phyloP scores from a whole-genome alignment of 1,284 basidiomycete species.

The Apiotrichum gamsii region DNA sequence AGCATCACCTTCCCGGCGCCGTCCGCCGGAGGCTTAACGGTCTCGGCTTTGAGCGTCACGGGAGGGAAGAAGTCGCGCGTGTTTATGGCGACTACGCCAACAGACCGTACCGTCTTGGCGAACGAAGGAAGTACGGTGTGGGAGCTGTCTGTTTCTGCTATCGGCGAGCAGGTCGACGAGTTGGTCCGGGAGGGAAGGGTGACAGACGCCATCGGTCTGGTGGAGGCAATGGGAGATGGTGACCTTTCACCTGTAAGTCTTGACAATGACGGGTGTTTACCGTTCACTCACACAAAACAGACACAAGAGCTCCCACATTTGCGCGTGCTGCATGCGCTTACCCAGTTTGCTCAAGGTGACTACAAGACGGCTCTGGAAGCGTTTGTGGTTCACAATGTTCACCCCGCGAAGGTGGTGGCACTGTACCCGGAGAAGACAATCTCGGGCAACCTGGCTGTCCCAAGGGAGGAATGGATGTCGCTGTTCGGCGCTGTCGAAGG shows the following conservation, averaged over 20 bases:
- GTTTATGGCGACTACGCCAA: conserved; percentile 65
- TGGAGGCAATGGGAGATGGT: conserved; percentile 60
- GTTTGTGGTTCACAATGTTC: conserved; percentile 81
- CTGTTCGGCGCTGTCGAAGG: conserved; percentile 71
- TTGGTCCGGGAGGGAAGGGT: conserved; percentile 68
- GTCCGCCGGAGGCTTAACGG: conserved; percentile 21
- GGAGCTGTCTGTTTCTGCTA: conserved; percentile 63
- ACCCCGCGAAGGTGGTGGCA: conserved; percentile 88
- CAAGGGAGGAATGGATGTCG: conserved; percentile 66
- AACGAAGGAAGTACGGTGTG: conserved; percentile 71
- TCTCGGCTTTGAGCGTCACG: conserved; percentile 8
- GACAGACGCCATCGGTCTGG: conserved; percentile 69
- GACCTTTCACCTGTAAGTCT: conserved; percentile 61
- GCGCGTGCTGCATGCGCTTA: conserved; percentile 65
- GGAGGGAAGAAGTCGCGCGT: conserved; percentile 5
- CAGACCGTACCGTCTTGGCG: conserved; percentile 60
- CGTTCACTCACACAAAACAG: conserved; percentile 5
- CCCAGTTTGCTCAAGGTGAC: conserved; percentile 57
- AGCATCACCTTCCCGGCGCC: conserved; percentile 57
- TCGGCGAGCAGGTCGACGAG: conserved; percentile 79
- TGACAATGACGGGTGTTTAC: too few relatives aligned
- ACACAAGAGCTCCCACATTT: conserved; percentile 53
- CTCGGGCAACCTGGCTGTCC: conserved; percentile 68
- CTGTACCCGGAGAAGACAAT: conserved; percentile 71
- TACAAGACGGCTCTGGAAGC: conserved; percentile 65